These are phyloP conservation scores for Gossypium rotundifolium DNA, from an alignment of 345 rosid genomes.

Conservation along the genomic window DNA sequence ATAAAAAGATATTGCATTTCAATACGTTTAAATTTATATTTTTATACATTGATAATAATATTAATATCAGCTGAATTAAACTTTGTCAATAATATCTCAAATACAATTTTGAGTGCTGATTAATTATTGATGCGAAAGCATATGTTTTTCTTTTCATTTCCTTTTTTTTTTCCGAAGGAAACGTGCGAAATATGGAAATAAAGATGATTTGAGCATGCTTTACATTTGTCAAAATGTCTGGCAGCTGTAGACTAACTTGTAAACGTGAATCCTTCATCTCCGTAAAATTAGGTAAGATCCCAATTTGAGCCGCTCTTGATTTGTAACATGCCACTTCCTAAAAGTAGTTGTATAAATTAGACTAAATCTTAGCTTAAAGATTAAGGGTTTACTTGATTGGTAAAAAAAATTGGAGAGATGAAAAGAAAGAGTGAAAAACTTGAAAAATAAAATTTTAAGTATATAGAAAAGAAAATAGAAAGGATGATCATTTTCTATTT, in stretches of 20 bases:
- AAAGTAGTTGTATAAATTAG: background rate
- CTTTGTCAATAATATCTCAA: background rate
- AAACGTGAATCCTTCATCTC: conserved; percentile 6
- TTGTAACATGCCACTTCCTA: background rate
- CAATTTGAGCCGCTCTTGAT: background rate
- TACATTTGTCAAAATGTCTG: conserved; percentile 2
- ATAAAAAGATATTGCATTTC: too few species aligned
- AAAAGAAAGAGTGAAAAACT: too few species aligned
- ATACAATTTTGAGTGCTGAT: conserved; percentile 8
- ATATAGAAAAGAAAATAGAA: too few species aligned
- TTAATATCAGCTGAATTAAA: too few species aligned
- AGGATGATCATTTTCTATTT: too few species aligned
- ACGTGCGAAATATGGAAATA: conserved; percentile 9
- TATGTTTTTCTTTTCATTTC: background rate
- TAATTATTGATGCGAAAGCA: conserved; percentile 9
- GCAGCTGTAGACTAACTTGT: conserved; percentile 13
- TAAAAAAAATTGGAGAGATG: too few species aligned
- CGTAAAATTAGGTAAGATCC: conserved; percentile 3
- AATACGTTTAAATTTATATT: rapidly evolving
- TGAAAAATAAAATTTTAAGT: too few species aligned
- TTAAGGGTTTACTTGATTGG: background rate
- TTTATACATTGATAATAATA: too few species aligned
- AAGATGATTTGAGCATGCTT: conserved; percentile 5
- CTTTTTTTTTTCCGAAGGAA: background rate
- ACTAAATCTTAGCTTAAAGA: too few species aligned